Percentiles rank a stretch among this genome's conserved stretches.
Conservation (phyloP, 257 asterid genomes). For the Paraleonurus japonicus region DNA sequence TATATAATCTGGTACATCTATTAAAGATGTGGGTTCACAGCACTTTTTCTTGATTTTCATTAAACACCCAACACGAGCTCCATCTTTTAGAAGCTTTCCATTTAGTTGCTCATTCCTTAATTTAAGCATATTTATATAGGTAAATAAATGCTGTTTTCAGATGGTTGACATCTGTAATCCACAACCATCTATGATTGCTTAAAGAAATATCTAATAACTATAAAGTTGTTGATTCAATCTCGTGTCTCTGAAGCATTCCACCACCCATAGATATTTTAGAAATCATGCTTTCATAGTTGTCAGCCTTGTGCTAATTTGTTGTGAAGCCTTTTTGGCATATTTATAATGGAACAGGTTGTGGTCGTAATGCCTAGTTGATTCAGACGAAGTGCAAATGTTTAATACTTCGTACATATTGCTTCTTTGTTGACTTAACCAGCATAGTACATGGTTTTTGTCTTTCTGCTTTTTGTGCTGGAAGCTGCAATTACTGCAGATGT, state of each 20-base stretch:
- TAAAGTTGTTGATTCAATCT: neutral
- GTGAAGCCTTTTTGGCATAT: slow-evolving; percentile 16
- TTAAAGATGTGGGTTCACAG: neutral
- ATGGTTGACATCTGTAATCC: neutral
- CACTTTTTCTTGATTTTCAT: neutral
- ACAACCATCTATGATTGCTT: neutral
- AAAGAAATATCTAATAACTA: neutral
- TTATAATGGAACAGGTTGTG: neutral
- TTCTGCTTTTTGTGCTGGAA: slow-evolving; percentile 69
- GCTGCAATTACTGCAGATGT: slow-evolving; percentile 77
- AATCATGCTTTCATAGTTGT: neutral
- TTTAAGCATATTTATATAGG: neutral
- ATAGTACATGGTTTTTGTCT: slow-evolving; percentile 65
- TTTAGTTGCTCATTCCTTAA: slow-evolving; percentile 1
- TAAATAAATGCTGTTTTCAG: neutral
- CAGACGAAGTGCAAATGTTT: neutral
- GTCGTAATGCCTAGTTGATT: slow-evolving; percentile 4
- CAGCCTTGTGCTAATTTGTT: slow-evolving; percentile 6
- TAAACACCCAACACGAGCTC: neutral
- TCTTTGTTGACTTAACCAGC: slow-evolving; percentile 48
- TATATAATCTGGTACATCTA: neutral
- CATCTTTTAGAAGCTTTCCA: neutral
- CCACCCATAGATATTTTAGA: neutral
- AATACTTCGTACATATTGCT: neutral
- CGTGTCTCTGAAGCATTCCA: neutral